phyloP scores from a whole-genome alignment of 2,329 filamentous ascomycete genomes.

The Colletotrichum somersetense region DNA sequence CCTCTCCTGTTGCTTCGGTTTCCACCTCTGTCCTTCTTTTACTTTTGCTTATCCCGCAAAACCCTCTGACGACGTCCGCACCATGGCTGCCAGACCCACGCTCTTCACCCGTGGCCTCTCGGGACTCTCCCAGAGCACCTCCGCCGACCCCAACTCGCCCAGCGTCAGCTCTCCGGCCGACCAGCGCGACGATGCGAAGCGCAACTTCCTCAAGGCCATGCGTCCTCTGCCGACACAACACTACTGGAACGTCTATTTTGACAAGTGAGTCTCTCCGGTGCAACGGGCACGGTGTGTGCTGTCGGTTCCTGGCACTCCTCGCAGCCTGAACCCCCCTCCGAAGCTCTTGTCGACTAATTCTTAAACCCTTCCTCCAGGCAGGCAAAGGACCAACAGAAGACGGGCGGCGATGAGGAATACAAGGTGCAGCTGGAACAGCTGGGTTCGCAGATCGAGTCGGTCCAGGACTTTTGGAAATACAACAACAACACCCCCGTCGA shows the following conservation, averaged over 20 bases:
- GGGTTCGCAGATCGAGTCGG: constrained; percentile 77
- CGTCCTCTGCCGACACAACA: constrained; percentile 82
- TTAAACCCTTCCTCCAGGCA: constrained; percentile 49
- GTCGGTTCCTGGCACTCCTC: background rate
- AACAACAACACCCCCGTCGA: constrained; percentile 85
- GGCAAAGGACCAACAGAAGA: constrained; percentile 58
- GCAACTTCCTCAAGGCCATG: constrained; percentile 83
- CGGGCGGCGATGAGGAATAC: constrained; percentile 59
- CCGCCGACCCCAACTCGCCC: constrained; percentile 69
- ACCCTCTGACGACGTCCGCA: constrained; percentile 45
- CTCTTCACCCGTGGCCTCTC: constrained; percentile 75
- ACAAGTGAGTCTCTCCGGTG: constrained; percentile 58
- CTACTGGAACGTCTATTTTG: constrained; percentile 81
- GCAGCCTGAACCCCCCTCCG: background rate
- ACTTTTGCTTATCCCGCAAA: background rate
- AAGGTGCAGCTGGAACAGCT: constrained; percentile 71
- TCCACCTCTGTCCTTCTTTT: constrained; percentile 17
- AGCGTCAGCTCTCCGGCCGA: constrained; percentile 77
- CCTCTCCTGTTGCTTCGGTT: constrained; percentile 13
- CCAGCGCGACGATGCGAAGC: constrained; percentile 82
- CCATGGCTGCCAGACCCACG: constrained; percentile 68
- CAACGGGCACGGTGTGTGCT: background rate
- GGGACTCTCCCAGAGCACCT: constrained; percentile 67
- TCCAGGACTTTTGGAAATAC: constrained; percentile 88
- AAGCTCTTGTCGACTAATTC: constrained; percentile 6